phyloP scores from a whole-genome alignment of 768 basidiomycete species.

The Lactifluus subvellereus region DNA sequence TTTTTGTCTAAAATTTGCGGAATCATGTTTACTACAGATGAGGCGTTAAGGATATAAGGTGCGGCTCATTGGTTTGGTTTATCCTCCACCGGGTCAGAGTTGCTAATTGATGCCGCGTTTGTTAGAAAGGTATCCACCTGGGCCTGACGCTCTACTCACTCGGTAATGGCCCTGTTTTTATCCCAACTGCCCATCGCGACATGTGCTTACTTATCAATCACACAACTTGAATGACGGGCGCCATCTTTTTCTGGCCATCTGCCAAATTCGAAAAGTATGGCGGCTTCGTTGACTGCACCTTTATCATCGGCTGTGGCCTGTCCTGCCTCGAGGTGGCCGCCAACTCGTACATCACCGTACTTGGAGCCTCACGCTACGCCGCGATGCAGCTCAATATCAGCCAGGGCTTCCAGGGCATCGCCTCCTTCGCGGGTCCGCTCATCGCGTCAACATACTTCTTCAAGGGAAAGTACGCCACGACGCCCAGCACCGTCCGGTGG shows the following conservation, averaged over 20 bases:
- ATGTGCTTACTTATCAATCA: slow-evolving; percentile 4
- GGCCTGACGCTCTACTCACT: slow-evolving; percentile 55
- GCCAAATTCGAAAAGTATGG: slow-evolving; percentile 61
- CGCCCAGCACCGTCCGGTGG: slow-evolving; percentile 66
- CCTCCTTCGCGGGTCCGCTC: slow-evolving; percentile 66
- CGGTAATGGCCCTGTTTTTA: slow-evolving; percentile 30
- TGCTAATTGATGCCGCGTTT: not conserved
- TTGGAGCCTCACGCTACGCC: slow-evolving; percentile 63
- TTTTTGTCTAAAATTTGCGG: not conserved
- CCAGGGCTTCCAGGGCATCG: slow-evolving; percentile 74
- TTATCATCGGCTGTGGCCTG: slow-evolving; percentile 65
- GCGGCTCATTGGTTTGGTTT: not conserved
- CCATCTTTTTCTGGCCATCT: slow-evolving; percentile 76
- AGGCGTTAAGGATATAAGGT: slow-evolving; percentile 60
- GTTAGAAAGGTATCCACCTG: slow-evolving; percentile 54
- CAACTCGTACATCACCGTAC: slow-evolving; percentile 72
- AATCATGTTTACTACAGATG: slow-evolving; percentile 38
- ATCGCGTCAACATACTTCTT: slow-evolving; percentile 76
- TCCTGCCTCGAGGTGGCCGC: slow-evolving; percentile 65
- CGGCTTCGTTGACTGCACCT: slow-evolving; percentile 71
- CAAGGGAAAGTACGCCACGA: slow-evolving; percentile 51
- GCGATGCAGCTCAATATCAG: slow-evolving; percentile 73
- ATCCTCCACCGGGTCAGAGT: not conserved
- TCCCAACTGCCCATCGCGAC: slow-evolving; percentile 25
- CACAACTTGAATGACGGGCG: slow-evolving; percentile 37